Evolutionary conservation across 495 filamentous ascomycete genomes (phyloP), one percentile per base, ranked within the genome.

Genomic region (Aspergillus haitiensis): DNA sequence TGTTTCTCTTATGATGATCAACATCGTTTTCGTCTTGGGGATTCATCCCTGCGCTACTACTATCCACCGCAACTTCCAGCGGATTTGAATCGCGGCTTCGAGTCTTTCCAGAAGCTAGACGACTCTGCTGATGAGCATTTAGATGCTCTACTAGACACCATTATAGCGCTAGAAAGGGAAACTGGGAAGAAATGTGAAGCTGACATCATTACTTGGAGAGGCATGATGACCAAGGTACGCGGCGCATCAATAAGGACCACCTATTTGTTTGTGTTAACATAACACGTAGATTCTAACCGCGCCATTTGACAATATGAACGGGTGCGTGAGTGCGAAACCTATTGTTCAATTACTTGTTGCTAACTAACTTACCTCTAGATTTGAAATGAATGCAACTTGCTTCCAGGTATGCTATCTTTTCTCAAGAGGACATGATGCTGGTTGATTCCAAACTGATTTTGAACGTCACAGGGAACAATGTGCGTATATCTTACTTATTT

Each of bases 161-260:
- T 99, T 40, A 77, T 84, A 18, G 80, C 79, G 40, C 75, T 88
- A 37, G 94, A 98, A 70, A 77, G 83, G 66, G 78, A 84, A 56
- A 84, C 81, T 6, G 82, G 81, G 9, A 82, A 84, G 65, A 85
- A 77, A 67, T 86, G 86, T 36, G 84, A 90, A 45, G 86, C 87
- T 8, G 88, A 97, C 60, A 69, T 99, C 46, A 82, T 98, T 48
- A 97, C 93, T 0, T 99, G 93, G 93, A 78, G 94, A 65, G 94
- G 94, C 18, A 97, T 99, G 91, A 91, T 99, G 89, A 98, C 94
- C 56, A 99, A 97, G 82, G 90, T 90, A 64, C 40, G n/a, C 27
- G 8, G 7, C 33, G 15, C 39, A 15, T 37, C 4, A 3, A 34
- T 15, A 52, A 2, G 1, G 5, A 45, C 40, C 5, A 18, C 11